Conservation (phyloP, 2,329 filamentous ascomycete species). For the Fusarium floridanum region DNA sequence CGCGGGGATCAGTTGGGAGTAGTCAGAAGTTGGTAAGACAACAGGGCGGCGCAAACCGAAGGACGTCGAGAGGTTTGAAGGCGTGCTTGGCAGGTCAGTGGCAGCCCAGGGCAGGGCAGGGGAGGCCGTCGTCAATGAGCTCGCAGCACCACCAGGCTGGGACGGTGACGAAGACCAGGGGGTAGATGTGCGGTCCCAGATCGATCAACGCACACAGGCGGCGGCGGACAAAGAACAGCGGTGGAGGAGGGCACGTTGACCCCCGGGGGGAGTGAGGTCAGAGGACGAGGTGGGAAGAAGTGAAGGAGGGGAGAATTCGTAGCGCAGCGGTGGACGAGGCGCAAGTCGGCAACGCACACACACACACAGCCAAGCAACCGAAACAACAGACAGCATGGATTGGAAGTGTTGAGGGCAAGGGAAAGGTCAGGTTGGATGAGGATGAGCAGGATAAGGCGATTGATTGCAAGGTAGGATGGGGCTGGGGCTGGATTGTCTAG, state of each 20-base stretch:
- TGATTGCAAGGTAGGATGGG: slow-evolving; percentile 23
- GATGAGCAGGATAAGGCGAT: slow-evolving; percentile 25
- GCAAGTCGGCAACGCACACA: background rate
- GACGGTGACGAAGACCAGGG: slow-evolving; percentile 33
- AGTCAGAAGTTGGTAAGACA: slow-evolving; percentile 38
- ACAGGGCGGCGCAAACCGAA: slow-evolving; percentile 25
- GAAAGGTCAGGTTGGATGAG: slow-evolving; percentile 3
- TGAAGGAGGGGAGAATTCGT: background rate
- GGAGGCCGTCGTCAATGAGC: slow-evolving; percentile 27
- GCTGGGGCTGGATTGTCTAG: slow-evolving; percentile 34
- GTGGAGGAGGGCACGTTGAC: slow-evolving; percentile 32
- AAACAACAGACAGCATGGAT: background rate
- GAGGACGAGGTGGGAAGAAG: slow-evolving; percentile 14
- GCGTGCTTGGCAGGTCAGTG: slow-evolving; percentile 31
- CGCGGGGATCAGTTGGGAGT: slow-evolving; percentile 31
- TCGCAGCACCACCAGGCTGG: slow-evolving; percentile 39
- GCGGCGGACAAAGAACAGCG: slow-evolving; percentile 26
- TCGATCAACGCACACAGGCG: slow-evolving; percentile 26
- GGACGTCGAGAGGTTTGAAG: slow-evolving; percentile 24
- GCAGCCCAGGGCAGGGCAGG: background rate
- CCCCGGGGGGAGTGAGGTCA: slow-evolving; percentile 22
- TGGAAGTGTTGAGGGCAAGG: slow-evolving; percentile 8
- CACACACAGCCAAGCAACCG: background rate
- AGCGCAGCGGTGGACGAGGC: background rate
- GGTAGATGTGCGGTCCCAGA: slow-evolving; percentile 26